Base-by-base conservation (phyloP, 352 stramenopile genomes). In the Phytopythium kandeliae region DNA sequence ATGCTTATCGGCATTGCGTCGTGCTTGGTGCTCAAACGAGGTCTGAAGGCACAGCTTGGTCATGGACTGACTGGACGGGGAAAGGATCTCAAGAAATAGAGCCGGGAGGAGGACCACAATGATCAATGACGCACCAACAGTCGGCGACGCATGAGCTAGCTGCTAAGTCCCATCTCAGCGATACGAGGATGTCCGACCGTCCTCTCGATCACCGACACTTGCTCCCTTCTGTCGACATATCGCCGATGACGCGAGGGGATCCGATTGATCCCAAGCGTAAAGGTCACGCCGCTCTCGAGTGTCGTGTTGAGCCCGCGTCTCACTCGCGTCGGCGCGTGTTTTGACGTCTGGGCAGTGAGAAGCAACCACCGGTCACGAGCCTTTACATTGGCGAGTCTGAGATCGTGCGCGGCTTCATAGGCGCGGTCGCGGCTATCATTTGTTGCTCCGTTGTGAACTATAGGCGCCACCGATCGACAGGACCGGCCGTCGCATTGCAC, bases 321-420 rank as follows among this genome's bases (percentile, higher is more conserved):
- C 37, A 43, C 7, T 26, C 37, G 37, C 16, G 26, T 22, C 30
- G 25, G 30, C 26, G 43, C 26, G 43, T 37, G 30, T 49, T 35
- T 31, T 17, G 26, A 7, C 26, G 26, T 15, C 43, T 49, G 43
- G 26, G 43, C 26, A 26, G 17, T 49, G 43, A 49, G 43, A 49
- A 49, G 43, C 16, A 26, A 36, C 17, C 43, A 49, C 43, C 43
- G 25, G 26, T 9, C 26, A 49, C 43, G 11, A 49, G 43, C 43
- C 43, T 49, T 49, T 49, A 49, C 43, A 25, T 25, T n/a, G n/a
- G n/a, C n/a, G n/a, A n/a, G n/a, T n/a, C n/a, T n/a, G n/a, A n/a
- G n/a, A n/a, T n/a, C n/a, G n/a, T n/a, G n/a, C n/a, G n/a, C n/a
- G n/a, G n/a, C n/a, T n/a, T n/a, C n/a, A n/a, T n/a, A n/a, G n/a